A percentile compares a stretch with the other conserved stretches of the same genome.
Conservation (phyloP, 805 yeast species). For the Candida silvatica region DNA sequence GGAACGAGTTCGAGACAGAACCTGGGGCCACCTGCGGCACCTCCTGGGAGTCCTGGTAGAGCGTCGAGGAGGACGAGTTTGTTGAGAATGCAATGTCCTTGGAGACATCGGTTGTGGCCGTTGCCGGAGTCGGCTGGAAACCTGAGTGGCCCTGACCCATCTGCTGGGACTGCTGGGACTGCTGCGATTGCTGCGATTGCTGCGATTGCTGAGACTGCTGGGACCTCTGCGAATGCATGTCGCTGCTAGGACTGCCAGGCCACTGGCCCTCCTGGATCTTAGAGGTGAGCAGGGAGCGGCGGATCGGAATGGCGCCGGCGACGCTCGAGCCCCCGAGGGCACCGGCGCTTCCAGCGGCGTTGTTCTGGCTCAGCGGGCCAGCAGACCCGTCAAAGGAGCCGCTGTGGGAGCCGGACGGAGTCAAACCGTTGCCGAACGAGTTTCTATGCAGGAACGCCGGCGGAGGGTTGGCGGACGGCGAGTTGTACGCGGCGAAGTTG, state of each 20-base stretch:
- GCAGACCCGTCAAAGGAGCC: too few relatives aligned
- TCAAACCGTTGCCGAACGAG: constrained; percentile 15
- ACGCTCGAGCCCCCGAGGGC: constrained; percentile 20
- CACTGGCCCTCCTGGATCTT: constrained; percentile 17
- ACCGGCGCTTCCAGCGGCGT: too few relatives aligned
- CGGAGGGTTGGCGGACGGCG: constrained; percentile 26
- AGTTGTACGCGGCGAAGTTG: constrained; percentile 21
- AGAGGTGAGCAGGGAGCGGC: constrained; percentile 19
- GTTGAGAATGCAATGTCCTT: constrained; percentile 36
- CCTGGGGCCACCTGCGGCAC: constrained; percentile 3
- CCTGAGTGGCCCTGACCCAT: background rate
- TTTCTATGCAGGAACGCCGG: constrained; percentile 16
- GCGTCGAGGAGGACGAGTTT: constrained; percentile 25
- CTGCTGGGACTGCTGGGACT: constrained; percentile 3
- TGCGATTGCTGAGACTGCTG: constrained; percentile 1
- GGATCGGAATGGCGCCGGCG: background rate
- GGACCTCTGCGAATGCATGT: too few relatives aligned
- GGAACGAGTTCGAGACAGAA: too few relatives aligned
- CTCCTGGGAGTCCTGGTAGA: constrained; percentile 25
- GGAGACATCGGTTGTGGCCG: constrained; percentile 48
- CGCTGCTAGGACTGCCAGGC: too few relatives aligned
- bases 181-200: background rate
- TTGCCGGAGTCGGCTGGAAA: constrained; percentile 33
- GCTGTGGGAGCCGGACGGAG: too few relatives aligned
- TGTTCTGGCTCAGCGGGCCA: too few relatives aligned